Percentiles rank a stretch among this genome's conserved stretches.
phyloP scores from a whole-genome alignment of 208 protist genomes.

The Crithidia mellificae region DNA sequence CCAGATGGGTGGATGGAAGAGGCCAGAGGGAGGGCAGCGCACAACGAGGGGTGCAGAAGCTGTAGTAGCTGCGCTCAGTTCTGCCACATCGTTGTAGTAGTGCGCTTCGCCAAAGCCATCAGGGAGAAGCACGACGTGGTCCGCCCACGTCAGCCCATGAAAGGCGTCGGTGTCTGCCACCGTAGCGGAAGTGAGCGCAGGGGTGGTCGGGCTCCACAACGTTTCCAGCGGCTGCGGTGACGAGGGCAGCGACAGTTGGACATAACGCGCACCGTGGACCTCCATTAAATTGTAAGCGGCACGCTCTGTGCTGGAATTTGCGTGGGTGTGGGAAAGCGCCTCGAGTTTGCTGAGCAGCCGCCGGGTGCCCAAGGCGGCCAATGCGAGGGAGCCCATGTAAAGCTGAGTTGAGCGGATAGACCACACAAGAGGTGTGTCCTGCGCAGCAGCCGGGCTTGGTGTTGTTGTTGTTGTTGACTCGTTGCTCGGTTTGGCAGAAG shows the following conservation, averaged over 20 bases:
- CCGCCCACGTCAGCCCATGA: conserved; percentile 31
- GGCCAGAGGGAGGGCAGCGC: neutral
- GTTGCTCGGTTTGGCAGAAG: neutral
- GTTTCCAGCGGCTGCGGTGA: neutral
- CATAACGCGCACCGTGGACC: conserved; percentile 19
- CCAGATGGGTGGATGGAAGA: conserved; percentile 24
- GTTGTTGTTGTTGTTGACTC: neutral
- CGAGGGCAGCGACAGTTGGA: conserved; percentile 13
- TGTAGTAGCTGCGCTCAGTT: too few species aligned
- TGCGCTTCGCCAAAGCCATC: conserved; percentile 41
- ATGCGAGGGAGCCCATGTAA: conserved; percentile 36
- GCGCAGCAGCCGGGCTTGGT: neutral
- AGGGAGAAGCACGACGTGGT: conserved; percentile 27
- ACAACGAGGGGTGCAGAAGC: too few species aligned
- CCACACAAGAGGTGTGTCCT: neutral
- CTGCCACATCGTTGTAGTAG: neutral
- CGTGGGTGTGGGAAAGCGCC: neutral
- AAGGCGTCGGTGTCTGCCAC: neutral
- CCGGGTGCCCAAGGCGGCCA: conserved; percentile 14
- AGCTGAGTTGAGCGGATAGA: conserved; percentile 4
- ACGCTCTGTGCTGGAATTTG: neutral
- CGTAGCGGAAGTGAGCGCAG: neutral
- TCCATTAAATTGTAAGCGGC: too few species aligned
- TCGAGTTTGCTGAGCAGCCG: conserved; percentile 14
- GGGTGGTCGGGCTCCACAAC: neutral